These are phyloP conservation scores for Macadamia tetraphylla DNA, from an alignment of 164 flowering plant species.

Conservation along the genomic window DNA sequence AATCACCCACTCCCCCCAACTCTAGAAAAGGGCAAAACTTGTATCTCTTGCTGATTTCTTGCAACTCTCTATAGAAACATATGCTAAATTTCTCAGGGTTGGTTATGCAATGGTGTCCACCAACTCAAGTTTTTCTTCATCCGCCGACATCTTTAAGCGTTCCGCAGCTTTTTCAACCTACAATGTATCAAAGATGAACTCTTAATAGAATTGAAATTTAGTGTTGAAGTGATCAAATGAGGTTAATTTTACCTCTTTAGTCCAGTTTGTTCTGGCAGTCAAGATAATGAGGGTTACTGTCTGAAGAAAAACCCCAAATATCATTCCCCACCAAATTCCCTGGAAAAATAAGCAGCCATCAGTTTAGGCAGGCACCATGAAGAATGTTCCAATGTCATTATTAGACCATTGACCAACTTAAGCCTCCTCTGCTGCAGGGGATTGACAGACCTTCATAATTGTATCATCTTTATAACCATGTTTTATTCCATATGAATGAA, in stretches of 20 bases:
- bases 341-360: background rate
- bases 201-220: background rate
- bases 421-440: no score
- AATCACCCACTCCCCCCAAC: no score
- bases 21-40: no score
- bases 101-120: constrained; percentile 7
- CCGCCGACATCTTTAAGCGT: constrained; percentile 11
- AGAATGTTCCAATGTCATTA: background rate
- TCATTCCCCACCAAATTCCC: constrained; percentile 30
- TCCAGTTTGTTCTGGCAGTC: constrained; percentile 20
- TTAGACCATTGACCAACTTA: no score
- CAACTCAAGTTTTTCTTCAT: constrained; percentile 4
- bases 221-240: background rate
- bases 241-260: constrained; percentile 8
- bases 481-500: no score
- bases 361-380: no score
- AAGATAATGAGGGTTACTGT: constrained; percentile 13
- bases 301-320: constrained; percentile 18
- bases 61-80: background rate
- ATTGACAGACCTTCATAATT: no score
- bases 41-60: no score
- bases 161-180: constrained; percentile 13
- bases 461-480: no score
- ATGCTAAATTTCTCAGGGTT: background rate
- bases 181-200: background rate